Evolutionary conservation across 306 rosid genomes (phyloP).

Genomic region (Sophora flavescens): DNA sequence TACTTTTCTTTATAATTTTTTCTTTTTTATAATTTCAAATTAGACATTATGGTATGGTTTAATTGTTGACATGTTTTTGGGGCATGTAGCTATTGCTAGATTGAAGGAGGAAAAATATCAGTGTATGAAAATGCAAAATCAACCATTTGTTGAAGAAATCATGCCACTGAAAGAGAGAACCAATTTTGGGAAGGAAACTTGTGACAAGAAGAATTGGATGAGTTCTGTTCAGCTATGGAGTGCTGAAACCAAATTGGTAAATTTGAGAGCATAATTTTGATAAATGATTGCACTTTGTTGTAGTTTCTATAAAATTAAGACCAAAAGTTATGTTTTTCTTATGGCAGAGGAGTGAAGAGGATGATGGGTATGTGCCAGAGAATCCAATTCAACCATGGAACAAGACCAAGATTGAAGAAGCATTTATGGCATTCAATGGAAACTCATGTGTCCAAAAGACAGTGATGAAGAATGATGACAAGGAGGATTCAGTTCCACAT

Average conservation of each 20-base stretch:
- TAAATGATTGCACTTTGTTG: background rate
- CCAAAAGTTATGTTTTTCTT: background rate
- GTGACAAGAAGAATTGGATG: constrained; percentile 64
- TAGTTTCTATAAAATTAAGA: background rate
- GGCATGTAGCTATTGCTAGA: constrained; percentile 62
- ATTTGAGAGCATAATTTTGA: background rate
- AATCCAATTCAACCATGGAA: constrained; percentile 48
- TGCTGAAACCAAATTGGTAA: constrained; percentile 54
- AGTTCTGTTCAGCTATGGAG: constrained; percentile 80
- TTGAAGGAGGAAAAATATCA: constrained; percentile 58
- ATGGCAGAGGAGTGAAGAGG: constrained; percentile 63
- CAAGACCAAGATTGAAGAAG: constrained; percentile 53
- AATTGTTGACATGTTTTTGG: background rate
- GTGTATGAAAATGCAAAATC: constrained; percentile 44
- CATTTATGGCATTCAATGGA: constrained; percentile 55
- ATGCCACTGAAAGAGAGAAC: constrained; percentile 40
- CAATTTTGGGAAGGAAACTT: constrained; percentile 43
- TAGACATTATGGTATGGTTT: background rate
- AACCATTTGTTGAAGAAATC: constrained; percentile 48
- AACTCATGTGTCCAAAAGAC: constrained; percentile 43
- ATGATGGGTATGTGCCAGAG: constrained; percentile 56
- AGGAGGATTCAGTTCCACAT: constrained; percentile 48
- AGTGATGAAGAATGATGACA: constrained; percentile 54
- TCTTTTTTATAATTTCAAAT: background rate
- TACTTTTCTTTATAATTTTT: background rate